Evolutionary conservation across 441 rosid species (phyloP).

Genomic region (Gossypium trilobum): DNA sequence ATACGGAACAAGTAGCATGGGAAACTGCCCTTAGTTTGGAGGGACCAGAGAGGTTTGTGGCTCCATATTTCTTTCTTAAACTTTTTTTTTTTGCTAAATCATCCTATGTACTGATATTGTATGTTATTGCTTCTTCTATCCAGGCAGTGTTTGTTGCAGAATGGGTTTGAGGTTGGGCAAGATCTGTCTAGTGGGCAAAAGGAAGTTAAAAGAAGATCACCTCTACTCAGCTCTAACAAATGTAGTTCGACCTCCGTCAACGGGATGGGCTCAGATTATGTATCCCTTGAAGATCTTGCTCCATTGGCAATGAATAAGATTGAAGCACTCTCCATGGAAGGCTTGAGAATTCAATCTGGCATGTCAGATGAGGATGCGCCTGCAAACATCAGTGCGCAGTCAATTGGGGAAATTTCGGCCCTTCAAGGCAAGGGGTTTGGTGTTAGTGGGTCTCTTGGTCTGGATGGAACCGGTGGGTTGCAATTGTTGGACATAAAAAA

Average conservation of each 20-base stretch:
- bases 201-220: constrained; percentile 31
- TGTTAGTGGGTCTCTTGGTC: constrained; percentile 46
- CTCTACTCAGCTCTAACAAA: constrained; percentile 31
- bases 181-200: constrained; percentile 27
- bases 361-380: constrained; percentile 65
- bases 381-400: constrained; percentile 51
- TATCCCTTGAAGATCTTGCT: constrained; percentile 82
- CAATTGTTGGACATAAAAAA: constrained; percentile 63
- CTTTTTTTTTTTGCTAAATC: constrained; percentile 1
- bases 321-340: constrained; percentile 89
- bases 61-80: constrained; percentile 10
- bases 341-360: constrained; percentile 80
- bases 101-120: neutral
- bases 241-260: constrained; percentile 31
- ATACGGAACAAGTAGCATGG: constrained; percentile 76
- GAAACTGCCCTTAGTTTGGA: constrained; percentile 51
- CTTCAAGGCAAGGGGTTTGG: constrained; percentile 54
- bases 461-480: constrained; percentile 82
- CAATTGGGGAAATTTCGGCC: constrained; percentile 58
- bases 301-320: constrained; percentile 94
- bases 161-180: constrained; percentile 31
- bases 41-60: constrained; percentile 51
- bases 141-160: constrained; percentile 44
- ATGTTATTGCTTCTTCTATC: constrained; percentile 19
- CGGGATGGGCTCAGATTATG: constrained; percentile 51